Base-by-base conservation (phyloP, 2,329 filamentous ascomycete genomes). In the Fusarium sp. region DNA sequence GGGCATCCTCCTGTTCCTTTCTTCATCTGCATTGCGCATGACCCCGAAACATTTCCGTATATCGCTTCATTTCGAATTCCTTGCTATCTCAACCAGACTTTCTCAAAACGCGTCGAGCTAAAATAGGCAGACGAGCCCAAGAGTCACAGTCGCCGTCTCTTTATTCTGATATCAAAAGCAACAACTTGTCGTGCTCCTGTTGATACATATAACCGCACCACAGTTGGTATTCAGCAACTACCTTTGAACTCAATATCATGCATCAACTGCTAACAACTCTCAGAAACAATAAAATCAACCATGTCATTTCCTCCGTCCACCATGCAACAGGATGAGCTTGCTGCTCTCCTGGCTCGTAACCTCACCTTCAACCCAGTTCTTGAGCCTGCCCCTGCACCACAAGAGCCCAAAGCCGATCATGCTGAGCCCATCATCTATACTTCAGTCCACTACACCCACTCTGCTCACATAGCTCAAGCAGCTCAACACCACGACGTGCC, bases 361-460 rank as follows among this genome's bases (percentile, higher is more conserved):
- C 88, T 97, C 82, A 92, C 87, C 60, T 87, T 96, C 73, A 83
- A 86, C 70, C 83, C 85, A 10, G 42, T 46, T 25, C 71, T 67
- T 10, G 59, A 60, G 42, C 60, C 67, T 56, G 61, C 61, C 16
- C 64, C 74, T 46, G 73, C 63, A 25, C 66, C 58, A 21, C 78
- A 79, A 41, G 70, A 76, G 37, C 79, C 66, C 60, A 81, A 78
- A 63, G 81, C 80, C 61, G 78, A 76, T 58, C 77, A 79, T 37
- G 70, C 77, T 48, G 81, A 82, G 63, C 84, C 82, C 52, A 91
- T 93, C 70, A 85, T 88, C 70, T 97, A 96, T 83, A 91, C 88
- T 74, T 93, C 93, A 15, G 91, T 93, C 78, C 94, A 97, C 81
- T 97, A 97, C 81, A 92, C 92, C 72, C 94, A 95, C 79, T 94